Percentiles rank a stretch among this genome's conserved stretches.
Conservation (phyloP, 2,329 filamentous ascomycete genomes). For the Epichloe scottii region DNA sequence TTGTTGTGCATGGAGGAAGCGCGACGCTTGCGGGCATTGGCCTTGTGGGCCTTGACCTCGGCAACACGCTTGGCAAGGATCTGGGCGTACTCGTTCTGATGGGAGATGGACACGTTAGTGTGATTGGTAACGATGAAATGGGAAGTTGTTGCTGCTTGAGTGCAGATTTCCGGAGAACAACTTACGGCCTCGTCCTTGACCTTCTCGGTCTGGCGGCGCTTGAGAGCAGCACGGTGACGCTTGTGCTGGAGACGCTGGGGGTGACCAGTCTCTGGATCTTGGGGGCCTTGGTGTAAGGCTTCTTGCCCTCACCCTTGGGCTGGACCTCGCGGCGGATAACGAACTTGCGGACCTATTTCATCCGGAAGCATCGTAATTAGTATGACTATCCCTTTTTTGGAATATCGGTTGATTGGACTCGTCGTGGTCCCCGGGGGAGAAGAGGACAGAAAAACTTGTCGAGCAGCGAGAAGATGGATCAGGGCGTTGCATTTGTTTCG, state of each 20-base stretch:
- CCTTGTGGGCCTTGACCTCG: conserved; percentile 90
- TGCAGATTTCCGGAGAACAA: conserved; percentile 14
- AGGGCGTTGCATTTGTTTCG: background rate
- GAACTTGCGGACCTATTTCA: conserved; percentile 85
- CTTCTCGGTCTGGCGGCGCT: conserved; percentile 94
- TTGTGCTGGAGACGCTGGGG: conserved; percentile 99
- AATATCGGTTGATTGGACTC: conserved; percentile 2
- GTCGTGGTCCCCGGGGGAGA: conserved; percentile 10
- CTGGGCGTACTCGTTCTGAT: conserved; percentile 89
- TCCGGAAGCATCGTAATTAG: conserved; percentile 23
- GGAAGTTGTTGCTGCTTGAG: background rate
- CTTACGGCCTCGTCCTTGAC: conserved; percentile 98
- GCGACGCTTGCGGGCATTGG: conserved; percentile 90
- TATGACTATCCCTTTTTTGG: conserved; percentile 10
- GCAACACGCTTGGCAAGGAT: conserved; percentile 92
- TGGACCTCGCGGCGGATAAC: conserved; percentile 98
- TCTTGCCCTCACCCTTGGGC: conserved; percentile 95
- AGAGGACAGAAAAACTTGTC: background rate
- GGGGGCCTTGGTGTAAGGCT: conserved; percentile 98
- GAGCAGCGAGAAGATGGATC: background rate
- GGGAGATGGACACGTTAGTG: conserved; percentile 16
- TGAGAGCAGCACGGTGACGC: conserved; percentile 94
- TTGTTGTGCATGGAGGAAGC: conserved; percentile 94
- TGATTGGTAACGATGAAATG: conserved; percentile 15
- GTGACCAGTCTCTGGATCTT: conserved; percentile 99